Evolutionary conservation across 2,329 filamentous ascomycete genomes (phyloP).

Genomic region (Paecilomyces niveus): DNA sequence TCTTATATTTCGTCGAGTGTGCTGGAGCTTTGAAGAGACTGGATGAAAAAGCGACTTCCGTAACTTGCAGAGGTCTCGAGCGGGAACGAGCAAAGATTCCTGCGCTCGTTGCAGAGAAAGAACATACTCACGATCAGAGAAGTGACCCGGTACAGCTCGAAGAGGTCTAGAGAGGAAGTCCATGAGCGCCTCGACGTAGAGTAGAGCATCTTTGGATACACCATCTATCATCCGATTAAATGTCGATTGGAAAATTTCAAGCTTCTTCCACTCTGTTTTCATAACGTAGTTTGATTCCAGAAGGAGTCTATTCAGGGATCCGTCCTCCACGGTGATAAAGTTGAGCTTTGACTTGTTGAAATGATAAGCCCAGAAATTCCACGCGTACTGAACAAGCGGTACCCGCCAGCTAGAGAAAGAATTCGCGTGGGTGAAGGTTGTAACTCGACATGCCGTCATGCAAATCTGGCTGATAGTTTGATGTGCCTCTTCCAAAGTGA

Average conservation of each 20-base stretch:
- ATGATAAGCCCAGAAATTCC: not conserved
- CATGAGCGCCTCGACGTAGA: not conserved
- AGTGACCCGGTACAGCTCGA: not conserved
- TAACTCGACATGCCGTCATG: not conserved
- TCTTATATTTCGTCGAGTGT: not conserved
- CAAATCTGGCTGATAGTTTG: not conserved
- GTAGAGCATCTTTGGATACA: not conserved
- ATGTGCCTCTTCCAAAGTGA: not conserved
- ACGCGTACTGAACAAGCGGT: not conserved
- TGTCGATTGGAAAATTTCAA: not conserved
- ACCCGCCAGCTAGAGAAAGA: not conserved
- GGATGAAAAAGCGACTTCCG: not conserved
- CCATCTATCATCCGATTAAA: not conserved
- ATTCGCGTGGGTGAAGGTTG: not conserved
- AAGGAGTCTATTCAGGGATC: not conserved
- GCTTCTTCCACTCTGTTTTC: not conserved
- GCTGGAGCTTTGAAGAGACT: not conserved
- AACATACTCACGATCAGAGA: not conserved
- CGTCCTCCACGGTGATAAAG: not conserved
- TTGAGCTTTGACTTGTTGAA: not conserved
- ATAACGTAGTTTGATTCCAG: not conserved
- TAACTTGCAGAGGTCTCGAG: not conserved
- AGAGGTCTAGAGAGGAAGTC: not conserved
- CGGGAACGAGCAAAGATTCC: not conserved
- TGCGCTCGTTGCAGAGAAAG: not conserved